These are phyloP conservation scores for Torulaspora indica DNA, from an alignment of 805 yeast genomes.

Conservation along the genomic window DNA sequence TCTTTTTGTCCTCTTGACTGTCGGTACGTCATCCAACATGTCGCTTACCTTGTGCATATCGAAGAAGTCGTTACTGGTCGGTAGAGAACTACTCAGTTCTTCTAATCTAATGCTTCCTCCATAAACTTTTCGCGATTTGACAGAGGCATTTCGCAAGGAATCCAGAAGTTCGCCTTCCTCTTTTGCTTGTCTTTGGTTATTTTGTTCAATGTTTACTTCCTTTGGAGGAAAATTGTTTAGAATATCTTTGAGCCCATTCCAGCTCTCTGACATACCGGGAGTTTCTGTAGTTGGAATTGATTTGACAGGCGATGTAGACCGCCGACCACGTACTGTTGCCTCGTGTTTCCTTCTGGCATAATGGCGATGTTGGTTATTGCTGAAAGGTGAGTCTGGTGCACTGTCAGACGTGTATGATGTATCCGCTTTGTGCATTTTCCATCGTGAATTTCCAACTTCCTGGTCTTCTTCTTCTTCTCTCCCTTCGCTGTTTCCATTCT, in stretches of 20 bases:
- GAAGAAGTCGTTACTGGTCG: conserved; percentile 19
- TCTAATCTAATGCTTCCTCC: conserved; percentile 13
- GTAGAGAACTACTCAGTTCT: conserved; percentile 19
- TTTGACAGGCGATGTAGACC: conserved; percentile 29
- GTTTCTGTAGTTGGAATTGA: conserved; percentile 17
- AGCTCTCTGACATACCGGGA: conserved; percentile 15
- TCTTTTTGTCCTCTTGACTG: conserved; percentile 17
- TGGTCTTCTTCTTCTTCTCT: background rate
- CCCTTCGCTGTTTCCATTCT: background rate
- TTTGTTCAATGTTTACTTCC: background rate
- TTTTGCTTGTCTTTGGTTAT: background rate
- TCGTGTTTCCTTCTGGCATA: conserved; percentile 25
- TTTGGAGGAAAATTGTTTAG: conserved; percentile 13
- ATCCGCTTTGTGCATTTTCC: conserved; percentile 12
- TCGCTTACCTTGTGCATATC: conserved; percentile 28
- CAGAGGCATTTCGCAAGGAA: background rate
- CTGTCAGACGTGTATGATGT: conserved; percentile 9
- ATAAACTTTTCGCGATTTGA: conserved; percentile 13
- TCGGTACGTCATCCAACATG: conserved; percentile 23
- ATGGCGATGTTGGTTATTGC: conserved; percentile 20
- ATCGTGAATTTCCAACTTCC: conserved; percentile 2
- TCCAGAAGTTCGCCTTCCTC: background rate
- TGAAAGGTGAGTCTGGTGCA: conserved; percentile 16
- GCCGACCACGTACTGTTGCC: conserved; percentile 15
- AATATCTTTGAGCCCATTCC: conserved; percentile 18